phyloP scores from a whole-genome alignment of 2,329 filamentous ascomycete genomes.

The Lojkania enalia region DNA sequence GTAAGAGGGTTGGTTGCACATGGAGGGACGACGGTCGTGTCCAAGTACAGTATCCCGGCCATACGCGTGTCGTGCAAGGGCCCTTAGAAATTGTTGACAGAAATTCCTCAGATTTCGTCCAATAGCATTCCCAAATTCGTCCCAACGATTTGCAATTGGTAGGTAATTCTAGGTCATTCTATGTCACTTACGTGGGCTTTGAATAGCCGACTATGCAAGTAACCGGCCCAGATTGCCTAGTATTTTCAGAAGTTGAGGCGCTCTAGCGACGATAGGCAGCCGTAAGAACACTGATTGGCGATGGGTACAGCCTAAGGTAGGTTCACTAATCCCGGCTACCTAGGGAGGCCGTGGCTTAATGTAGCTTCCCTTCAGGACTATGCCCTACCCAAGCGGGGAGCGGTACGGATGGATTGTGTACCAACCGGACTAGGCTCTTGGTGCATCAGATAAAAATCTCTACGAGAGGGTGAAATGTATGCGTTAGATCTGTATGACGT shows the following conservation, averaged over 20 bases:
- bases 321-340: constrained; percentile 2
- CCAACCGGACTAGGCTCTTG: constrained; percentile 3
- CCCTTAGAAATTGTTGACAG: neutral
- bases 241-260: neutral
- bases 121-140: neutral
- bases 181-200: neutral
- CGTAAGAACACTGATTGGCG: constrained; percentile 1
- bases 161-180: neutral
- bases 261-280: neutral
- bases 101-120: neutral
- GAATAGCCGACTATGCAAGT: neutral
- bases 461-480: neutral
- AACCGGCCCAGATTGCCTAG: neutral
- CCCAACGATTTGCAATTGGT: neutral
- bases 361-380: neutral
- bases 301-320: constrained; percentile 2
- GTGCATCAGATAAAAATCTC: neutral
- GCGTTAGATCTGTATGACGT: constrained; percentile 19
- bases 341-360: neutral
- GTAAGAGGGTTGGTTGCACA: neutral
- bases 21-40: neutral
- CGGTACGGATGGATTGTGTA: constrained; percentile 3
- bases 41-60: neutral
- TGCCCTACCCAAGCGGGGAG: constrained; percentile 1
- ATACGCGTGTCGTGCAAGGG: neutral